Base-by-base conservation (phyloP, 176 grass and related monocot species). In the Oryza meridionalis region DNA sequence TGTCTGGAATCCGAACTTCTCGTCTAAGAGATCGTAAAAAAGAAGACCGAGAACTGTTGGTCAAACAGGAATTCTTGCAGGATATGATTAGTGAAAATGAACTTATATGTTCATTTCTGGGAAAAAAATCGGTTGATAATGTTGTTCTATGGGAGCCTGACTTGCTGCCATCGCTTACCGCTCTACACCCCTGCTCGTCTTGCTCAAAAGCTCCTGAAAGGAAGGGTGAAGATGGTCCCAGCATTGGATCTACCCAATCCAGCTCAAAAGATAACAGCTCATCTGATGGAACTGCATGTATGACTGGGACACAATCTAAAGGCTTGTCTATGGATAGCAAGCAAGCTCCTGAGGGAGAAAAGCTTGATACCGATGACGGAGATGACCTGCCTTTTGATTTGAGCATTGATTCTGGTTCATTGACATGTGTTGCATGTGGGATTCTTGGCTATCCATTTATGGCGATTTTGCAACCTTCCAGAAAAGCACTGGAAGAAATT, bases 361-460 rank as follows among this genome's bases (percentile, higher is more conserved):
- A 77, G 49, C 58, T 70, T 65, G 44, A 85, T 79, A 38, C 78
- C 65, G 80, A 81, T 87, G 93, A 92, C 58, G 93, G 92, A 67
- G 77, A 61, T 86, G 91, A 77, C 75, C 82, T 99, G 62, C 96
- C 96, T 87, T 96, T 94, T 76, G 96, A 92, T 72, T 80, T 99
- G 86, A 90, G 78, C 69, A 89, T 99, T 82, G 96, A 99, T 91
- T 99, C 96, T n/a, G 96, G 96, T 16, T 96, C 93, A 43, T 88
- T 99, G 82, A 90, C 93, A 37, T 99, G 96, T 75, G 96, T 99
- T 90, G 96, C 96, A 69, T 99, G 96, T 81, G 96, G 96, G 67
- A 96, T 99, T 85, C 96, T 99, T 73, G 96, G 96, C 31, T 99
- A 90, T 84, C 96, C 96, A 90, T 94, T 96, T 85, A 99, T 99